phyloP scores from a whole-genome alignment of 192 early-diverging fungal species.

The Paraglomus occultum region DNA sequence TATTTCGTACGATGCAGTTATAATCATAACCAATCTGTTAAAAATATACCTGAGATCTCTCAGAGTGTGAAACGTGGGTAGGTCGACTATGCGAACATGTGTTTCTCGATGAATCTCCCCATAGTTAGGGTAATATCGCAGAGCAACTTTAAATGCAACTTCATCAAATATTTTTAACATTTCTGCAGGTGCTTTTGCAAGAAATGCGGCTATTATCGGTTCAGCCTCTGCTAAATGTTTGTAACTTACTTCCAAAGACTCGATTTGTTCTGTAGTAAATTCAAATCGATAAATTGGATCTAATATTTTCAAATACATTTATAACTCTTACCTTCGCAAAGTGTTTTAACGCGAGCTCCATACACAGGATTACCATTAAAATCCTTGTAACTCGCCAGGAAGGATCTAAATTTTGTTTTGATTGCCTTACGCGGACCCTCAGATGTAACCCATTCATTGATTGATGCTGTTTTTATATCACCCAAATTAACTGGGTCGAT shows the following conservation, averaged over 20 bases:
- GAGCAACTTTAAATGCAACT: constrained; percentile 88
- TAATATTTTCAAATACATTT: background rate
- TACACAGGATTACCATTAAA: constrained; percentile 89
- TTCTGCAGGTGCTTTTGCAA: constrained; percentile 85
- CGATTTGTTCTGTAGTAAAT: constrained; percentile 37
- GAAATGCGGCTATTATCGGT: constrained; percentile 83
- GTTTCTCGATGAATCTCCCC: constrained; percentile 89
- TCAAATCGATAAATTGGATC: background rate
- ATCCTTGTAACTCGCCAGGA: constrained; percentile 84
- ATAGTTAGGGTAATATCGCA: constrained; percentile 87
- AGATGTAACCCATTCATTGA: constrained; percentile 85
- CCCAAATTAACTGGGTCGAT: constrained; percentile 64
- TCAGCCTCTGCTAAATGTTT: constrained; percentile 76
- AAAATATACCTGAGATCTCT: constrained; percentile 68
- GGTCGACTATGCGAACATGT: constrained; percentile 88
- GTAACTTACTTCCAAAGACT: constrained; percentile 87
- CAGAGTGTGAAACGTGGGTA: constrained; percentile 80
- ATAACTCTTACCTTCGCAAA: constrained; percentile 71
- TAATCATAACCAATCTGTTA: background rate
- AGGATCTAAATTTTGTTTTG: constrained; percentile 82
- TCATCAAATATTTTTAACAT: constrained; percentile 90
- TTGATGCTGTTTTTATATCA: constrained; percentile 78
- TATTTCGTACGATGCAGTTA: background rate
- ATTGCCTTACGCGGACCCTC: constrained; percentile 82
- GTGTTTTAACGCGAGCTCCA: constrained; percentile 82